Evolutionary conservation across 1,284 basidiomycete species (phyloP), one percentile per base, ranked within the genome.

Genomic region (Xerocomus subilludens): DNA sequence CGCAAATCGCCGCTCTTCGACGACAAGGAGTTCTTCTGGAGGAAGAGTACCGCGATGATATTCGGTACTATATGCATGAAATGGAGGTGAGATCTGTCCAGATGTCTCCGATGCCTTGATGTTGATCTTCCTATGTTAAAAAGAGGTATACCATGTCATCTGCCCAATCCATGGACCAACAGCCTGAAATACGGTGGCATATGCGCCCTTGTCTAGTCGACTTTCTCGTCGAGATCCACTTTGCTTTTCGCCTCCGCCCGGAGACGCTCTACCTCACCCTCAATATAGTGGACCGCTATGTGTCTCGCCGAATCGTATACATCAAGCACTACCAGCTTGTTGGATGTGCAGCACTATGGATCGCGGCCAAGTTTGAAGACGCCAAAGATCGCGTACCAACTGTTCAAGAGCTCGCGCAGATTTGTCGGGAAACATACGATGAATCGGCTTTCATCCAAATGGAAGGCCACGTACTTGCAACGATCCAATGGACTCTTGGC

Each of bases 191-290:
- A 80, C 90, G 92, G 81, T 97, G 96, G 96, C 93, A 95, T 86
- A 99, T 99, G 98, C 95, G 98, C n/a, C 96, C 97, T 36, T 98
- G 96, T 88, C 92, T 99, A 59, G 96, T 99, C 82, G 98, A 99
- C 85, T 99, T 99, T 85, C 91, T 99, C 80, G 94, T 99, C 83
- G 98, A 99, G 86, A 96, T 99, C 78, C 98, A 99, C 86, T 96
- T 98, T 83, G 96, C 95, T 76, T 97, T 98, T 88, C 92, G 97
- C 60, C 91, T 99, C 58, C 96, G 98, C 51, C 97, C 98, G 20
- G 98, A 99, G 87, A 99, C 98, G 4, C 91, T 99, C 74, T 99
- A 98, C 86, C 94, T 99, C 83, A 95, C 98, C 36, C 91, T 99
- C 87, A 99, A 99, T 89, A 98, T 99, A 83, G 93, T 99, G 84